phyloP scores from a whole-genome alignment of 73 alveolate species.

The Diophrys sp. region DNA sequence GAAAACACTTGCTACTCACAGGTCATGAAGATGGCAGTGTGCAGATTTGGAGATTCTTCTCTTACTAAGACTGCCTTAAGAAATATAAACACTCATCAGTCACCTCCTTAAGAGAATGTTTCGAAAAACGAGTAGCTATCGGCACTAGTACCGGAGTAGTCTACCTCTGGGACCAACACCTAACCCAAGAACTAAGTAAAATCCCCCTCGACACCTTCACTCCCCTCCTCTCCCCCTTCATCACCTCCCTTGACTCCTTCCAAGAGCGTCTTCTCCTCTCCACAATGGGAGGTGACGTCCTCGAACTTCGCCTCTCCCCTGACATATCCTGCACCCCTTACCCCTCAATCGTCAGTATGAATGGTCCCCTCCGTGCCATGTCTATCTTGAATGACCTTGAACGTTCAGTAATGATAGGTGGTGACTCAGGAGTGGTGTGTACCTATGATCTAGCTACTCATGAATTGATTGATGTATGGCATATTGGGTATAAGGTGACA shows the following conservation, averaged over 20 bases:
- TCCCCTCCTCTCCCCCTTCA: constrained; percentile 65
- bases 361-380: constrained; percentile 64
- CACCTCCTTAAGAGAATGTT: too few relatives aligned
- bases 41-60: constrained; percentile 18
- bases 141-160: too few relatives aligned
- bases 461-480: constrained; percentile 84
- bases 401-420: constrained; percentile 67
- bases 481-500: constrained; percentile 73
- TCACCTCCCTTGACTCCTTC: constrained; percentile 64
- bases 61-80: too few relatives aligned
- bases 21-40: constrained; percentile 40
- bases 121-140: too few relatives aligned
- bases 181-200: too few relatives aligned
- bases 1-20: constrained; percentile 5
- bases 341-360: constrained; percentile 67
- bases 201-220: too few relatives aligned
- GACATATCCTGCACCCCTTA: constrained; percentile 62
- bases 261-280: constrained; percentile 58
- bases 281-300: constrained; percentile 83
- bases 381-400: constrained; percentile 7
- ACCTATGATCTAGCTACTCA: constrained; percentile 71
- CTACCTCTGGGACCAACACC: too few relatives aligned
- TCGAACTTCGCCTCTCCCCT: constrained; percentile 60
- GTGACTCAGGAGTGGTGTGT: constrained; percentile 73
- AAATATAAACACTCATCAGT: too few relatives aligned